These are phyloP conservation scores for Iris macrosiphon DNA, from an alignment of 106 monocot species.

Conservation along the genomic window DNA sequence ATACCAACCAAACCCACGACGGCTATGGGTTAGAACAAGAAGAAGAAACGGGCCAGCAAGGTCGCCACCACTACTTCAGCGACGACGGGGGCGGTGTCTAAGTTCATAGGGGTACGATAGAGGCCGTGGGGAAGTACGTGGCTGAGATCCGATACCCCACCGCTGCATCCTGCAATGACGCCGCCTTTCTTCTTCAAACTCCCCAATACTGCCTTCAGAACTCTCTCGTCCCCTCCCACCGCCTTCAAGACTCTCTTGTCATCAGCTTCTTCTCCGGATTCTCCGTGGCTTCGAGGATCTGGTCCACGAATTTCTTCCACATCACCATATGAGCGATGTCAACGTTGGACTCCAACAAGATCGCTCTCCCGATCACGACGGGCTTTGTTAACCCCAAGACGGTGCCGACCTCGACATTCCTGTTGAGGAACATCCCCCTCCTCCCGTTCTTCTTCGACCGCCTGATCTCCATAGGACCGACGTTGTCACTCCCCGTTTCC, in stretches of 20 bases:
- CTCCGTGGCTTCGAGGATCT: constrained; percentile 34
- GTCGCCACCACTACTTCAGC: too few species aligned
- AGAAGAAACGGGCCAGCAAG: too few species aligned
- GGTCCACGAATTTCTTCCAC: constrained; percentile 89
- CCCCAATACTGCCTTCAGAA: constrained; percentile 42
- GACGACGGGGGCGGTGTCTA: too few species aligned
- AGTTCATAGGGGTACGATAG: too few species aligned
- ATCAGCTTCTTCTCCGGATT: constrained; percentile 31
- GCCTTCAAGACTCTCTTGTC: constrained; percentile 42
- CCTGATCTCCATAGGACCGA: constrained; percentile 73
- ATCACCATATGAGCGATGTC: constrained; percentile 46
- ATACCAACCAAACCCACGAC: too few species aligned
- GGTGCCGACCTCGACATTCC: constrained; percentile 56
- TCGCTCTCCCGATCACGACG: constrained; percentile 53
- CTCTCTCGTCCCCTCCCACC: constrained; percentile 67
- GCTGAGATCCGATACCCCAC: too few species aligned
- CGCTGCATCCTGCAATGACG: constrained; percentile 6
- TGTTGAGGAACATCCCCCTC: constrained; percentile 70
- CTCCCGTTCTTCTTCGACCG: constrained; percentile 26
- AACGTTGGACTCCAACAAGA: constrained; percentile 30
- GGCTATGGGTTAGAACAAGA: too few species aligned
- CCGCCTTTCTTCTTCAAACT: constrained; percentile 28
- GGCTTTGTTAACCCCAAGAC: constrained; percentile 64
- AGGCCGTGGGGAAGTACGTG: too few species aligned
- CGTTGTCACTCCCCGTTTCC: too few species aligned